Evolutionary conservation across 2,329 filamentous ascomycete genomes (phyloP).

Genomic region (Xenoacremonium recifei): DNA sequence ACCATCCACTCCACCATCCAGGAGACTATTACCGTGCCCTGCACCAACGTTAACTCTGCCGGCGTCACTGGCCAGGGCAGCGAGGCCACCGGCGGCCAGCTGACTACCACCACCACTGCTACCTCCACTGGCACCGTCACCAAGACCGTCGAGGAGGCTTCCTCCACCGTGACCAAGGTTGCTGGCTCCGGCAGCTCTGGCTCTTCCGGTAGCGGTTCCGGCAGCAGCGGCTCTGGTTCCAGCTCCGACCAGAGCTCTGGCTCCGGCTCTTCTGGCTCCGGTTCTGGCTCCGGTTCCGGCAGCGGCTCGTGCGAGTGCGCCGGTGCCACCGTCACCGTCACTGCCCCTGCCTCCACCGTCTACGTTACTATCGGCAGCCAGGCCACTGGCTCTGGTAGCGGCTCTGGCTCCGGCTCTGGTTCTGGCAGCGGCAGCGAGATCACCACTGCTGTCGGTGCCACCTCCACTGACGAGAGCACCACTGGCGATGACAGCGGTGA

Average conservation of each 20-base stretch:
- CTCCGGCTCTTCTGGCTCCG: too few relatives aligned
- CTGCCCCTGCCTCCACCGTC: conserved; percentile 33
- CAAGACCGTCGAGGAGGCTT: conserved; percentile 30
- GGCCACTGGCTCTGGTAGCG: conserved; percentile 10
- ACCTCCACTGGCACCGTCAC: conserved; percentile 36
- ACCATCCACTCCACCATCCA: conserved; percentile 43
- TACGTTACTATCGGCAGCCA: conserved; percentile 32
- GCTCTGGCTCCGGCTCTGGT: conserved; percentile 3
- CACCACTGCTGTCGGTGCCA: conserved; percentile 11
- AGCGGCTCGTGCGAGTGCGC: conserved; percentile 13
- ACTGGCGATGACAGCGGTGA: conserved; percentile 14
- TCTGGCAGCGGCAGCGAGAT: conserved; percentile 12
- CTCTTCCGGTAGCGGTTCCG: conserved; percentile 11
- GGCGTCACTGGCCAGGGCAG: conserved; percentile 14
- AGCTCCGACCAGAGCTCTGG: too few relatives aligned
- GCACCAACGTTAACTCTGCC: conserved; percentile 12
- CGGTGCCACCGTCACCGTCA: conserved; percentile 29
- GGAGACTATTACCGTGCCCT: conserved; percentile 34
- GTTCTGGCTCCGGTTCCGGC: conserved; percentile 7
- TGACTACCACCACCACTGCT: conserved; percentile 37
- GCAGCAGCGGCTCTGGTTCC: conserved; percentile 8
- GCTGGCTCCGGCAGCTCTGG: conserved; percentile 19
- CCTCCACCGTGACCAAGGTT: conserved; percentile 18
- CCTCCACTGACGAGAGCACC: conserved; percentile 12
- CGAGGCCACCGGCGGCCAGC: conserved; percentile 17